Base-by-base conservation (phyloP, 1,139 yeast genomes). In the Geotrichum aggregatum region DNA sequence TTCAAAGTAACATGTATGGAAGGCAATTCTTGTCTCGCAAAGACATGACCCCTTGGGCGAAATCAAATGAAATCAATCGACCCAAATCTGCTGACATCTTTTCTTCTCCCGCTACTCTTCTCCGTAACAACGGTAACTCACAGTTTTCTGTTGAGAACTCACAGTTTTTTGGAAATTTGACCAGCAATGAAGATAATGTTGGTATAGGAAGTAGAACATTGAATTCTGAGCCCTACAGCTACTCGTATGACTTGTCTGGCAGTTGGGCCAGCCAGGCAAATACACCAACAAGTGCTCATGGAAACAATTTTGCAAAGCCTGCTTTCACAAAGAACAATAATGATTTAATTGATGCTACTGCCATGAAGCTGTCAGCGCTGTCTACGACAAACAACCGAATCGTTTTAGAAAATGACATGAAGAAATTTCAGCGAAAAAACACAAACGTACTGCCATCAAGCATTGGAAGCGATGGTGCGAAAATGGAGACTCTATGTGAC, bases 361-460 rank as follows among this genome's bases (percentile, higher is more conserved):
- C 72, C n/a, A 63, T 66, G 65, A 68, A 69, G 50, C 58, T 69
- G 57, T 71, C 73, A 0, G 71, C 72, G n/a, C 56, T 69, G 47
- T 62, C 64, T 45, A 67, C 72, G 3, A 62, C 59, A 19, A 59
- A 54, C 49, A 24, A 24, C 8, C 28, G 28, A 8, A 8, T 24
- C 8, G 8, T 24, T 24, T 8, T 24, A 24, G 28, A 24, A 5
- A 57, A 54, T 30, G 44, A 39, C 14, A 34, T 16, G 26, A 44
- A 34, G 30, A 44, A 35, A 22, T 35, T 19, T 35, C 31, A 38
- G 3, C 47, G 45, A n/a, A 18, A 44, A 11, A 30, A 50, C 30
- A 4, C 11, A n/a, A 11, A 11, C n/a, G 16, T 33, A 3, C 11
- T 14, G 35, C 16, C 35, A 4, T 6, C 35, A 13, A 33, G 11